Evolutionary conservation across 768 basidiomycete species (phyloP).

Genomic region (Boletellus emodensis): DNA sequence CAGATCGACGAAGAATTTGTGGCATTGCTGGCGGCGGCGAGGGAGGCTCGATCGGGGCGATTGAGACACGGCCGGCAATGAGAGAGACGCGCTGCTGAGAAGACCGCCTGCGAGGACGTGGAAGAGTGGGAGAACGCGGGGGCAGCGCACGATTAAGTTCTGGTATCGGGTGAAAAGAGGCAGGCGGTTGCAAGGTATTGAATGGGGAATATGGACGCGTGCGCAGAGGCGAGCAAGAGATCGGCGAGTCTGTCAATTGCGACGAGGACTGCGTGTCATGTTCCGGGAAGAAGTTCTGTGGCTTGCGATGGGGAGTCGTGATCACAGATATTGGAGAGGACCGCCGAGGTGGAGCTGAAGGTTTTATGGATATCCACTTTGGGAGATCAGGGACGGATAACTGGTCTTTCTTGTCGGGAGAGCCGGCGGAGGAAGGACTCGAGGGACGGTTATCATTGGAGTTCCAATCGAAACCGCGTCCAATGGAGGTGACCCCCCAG

Average conservation of each 20-base stretch:
- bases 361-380: constrained; percentile 4
- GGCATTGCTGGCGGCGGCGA: constrained; percentile 59
- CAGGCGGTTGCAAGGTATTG: constrained; percentile 14
- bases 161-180: constrained; percentile 18
- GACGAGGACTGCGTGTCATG: constrained; percentile 27
- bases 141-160: constrained; percentile 29
- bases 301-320: constrained; percentile 25
- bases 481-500: constrained; percentile 84
- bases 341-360: constrained; percentile 6
- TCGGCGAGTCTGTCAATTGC: constrained; percentile 29
- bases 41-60: constrained; percentile 71
- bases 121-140: constrained; percentile 50
- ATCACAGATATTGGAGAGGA: constrained; percentile 13
- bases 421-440: constrained; percentile 2
- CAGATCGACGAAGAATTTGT: constrained; percentile 59
- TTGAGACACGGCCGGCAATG: constrained; percentile 76
- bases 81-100: constrained; percentile 84
- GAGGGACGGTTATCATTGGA: constrained; percentile 35
- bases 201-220: constrained; percentile 34
- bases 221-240: constrained; percentile 29
- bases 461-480: constrained; percentile 77
- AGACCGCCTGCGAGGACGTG: constrained; percentile 69
- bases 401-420: constrained; percentile 7
- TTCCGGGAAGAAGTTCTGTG: constrained; percentile 20
- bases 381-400: constrained; percentile 14